These are phyloP conservation scores for Dryas octopetala DNA, from an alignment of 306 rosid species.

Conservation along the genomic window DNA sequence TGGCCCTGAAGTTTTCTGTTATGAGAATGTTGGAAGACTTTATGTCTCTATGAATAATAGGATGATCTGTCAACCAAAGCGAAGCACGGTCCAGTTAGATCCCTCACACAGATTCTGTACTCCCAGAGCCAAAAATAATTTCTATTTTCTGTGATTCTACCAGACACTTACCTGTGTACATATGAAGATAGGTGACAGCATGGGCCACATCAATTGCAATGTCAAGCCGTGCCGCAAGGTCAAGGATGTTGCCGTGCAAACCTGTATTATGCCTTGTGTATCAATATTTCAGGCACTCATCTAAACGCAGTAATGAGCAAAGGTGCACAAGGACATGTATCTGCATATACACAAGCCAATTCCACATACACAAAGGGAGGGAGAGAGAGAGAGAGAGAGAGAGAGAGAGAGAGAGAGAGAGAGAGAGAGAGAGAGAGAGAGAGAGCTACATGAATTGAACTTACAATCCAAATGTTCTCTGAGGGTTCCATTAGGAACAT, in stretches of 20 bases:
- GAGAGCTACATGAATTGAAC: conserved; percentile 25
- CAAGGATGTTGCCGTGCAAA: conserved; percentile 59
- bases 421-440: neutral
- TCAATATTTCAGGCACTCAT: conserved; percentile 27
- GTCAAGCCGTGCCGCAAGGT: conserved; percentile 75
- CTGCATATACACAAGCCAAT: conserved; percentile 9
- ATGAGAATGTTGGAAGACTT: conserved; percentile 96
- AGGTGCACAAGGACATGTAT: neutral
- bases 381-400: neutral
- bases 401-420: neutral
- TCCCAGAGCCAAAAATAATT: neutral
- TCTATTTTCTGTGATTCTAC: neutral
- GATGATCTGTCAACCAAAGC: conserved; percentile 63
- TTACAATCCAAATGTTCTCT: conserved; percentile 95
- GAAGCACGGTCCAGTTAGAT: conserved; percentile 20
- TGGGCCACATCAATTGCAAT: conserved; percentile 95
- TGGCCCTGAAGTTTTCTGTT: conserved; percentile 75
- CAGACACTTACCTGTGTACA: conserved; percentile 67
- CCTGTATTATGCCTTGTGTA: conserved; percentile 47
- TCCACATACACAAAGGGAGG: neutral
- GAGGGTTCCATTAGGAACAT: conserved; percentile 88
- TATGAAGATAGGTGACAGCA: conserved; percentile 94
- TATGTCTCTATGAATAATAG: conserved; percentile 93
- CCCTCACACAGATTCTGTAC: conserved; percentile 15
- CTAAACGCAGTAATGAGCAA: neutral